Base-by-base conservation (phyloP, 2,329 filamentous ascomycete genomes). In the Hirsutella minnesotensis region DNA sequence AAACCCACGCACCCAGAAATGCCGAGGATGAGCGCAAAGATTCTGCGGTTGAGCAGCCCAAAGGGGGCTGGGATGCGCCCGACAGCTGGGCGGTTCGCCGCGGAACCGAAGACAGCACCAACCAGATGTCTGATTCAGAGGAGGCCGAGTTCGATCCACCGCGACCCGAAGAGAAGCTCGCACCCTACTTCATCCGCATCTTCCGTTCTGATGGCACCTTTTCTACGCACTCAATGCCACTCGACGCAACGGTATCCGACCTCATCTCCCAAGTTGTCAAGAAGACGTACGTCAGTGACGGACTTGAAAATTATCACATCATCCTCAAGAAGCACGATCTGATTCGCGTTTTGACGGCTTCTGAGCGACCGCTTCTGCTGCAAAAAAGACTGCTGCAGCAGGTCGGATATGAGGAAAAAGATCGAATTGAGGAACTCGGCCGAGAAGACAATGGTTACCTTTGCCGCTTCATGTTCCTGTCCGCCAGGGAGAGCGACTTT, bases 361-460 rank as follows among this genome's bases (percentile, higher is more conserved):
- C 74, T 13, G 92, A 98, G 63, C 77, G 86, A 37, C 92, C 92
- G 1, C 72, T 96, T 30, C 72, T 92, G 20, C 87, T 98, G 56
- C 92, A 98, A 60, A 96, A 95, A 64, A 76, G 81, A 39, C 72
- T 98, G 16, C 68, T 98, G 16, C 83, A 95, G 61, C 88, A 95
- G 63, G 84, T 90, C 42, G 92, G 92, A 9, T 98, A 96, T 56
- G 81, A 86, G 44, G 80, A 87, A 27, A 78, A 78, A 44, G 92
- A 98, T 61, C 80, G 79, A 33, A 79, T 98, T 38, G 90, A 95
- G 59, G 92, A 96, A 48, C 78, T 98, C 41, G 92, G 92, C 22
- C 80, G 92, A 44, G 92, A 98, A 62, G 92, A 98, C 67, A 95
- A 96, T 61, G 94, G 89, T 58, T 98, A 96, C 54, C 74, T 98